phyloP scores from a whole-genome alignment of 345 rosid genomes.

The Hibiscus syriacus region DNA sequence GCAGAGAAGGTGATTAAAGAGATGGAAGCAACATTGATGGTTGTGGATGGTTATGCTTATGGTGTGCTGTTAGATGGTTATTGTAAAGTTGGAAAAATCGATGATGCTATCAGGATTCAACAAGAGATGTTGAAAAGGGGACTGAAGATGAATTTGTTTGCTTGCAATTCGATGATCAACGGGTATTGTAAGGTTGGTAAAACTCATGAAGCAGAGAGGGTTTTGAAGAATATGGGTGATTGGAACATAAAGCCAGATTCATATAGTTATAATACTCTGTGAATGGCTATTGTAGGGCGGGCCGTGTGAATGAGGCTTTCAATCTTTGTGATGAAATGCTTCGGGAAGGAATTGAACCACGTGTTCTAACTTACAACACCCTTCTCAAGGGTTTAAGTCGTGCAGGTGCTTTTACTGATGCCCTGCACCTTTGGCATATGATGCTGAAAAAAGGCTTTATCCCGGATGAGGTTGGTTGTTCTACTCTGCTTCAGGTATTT shows the following conservation, averaged over 20 bases:
- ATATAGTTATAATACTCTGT: slow-evolving; percentile 59
- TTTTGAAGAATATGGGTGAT: slow-evolving; percentile 33
- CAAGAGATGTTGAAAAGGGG: slow-evolving; percentile 56
- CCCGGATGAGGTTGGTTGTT: slow-evolving; percentile 50
- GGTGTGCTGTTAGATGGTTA: slow-evolving; percentile 81
- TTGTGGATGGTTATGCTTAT: slow-evolving; percentile 52
- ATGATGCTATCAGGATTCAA: slow-evolving; percentile 51
- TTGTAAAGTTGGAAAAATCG: slow-evolving; percentile 49
- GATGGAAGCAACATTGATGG: slow-evolving; percentile 27
- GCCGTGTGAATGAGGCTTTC: slow-evolving; percentile 47
- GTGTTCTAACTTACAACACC: slow-evolving; percentile 57
- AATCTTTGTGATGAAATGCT: slow-evolving; percentile 52
- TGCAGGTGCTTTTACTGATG: slow-evolving; percentile 48
- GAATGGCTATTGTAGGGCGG: slow-evolving; percentile 65
- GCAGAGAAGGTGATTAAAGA: slow-evolving; percentile 43
- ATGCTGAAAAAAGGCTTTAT: slow-evolving; percentile 50
- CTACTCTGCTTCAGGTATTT: slow-evolving; percentile 60
- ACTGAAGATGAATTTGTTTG: slow-evolving; percentile 50
- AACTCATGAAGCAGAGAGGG: slow-evolving; percentile 36
- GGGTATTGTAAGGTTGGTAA: slow-evolving; percentile 71
- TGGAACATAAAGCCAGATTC: slow-evolving; percentile 70
- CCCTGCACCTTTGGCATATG: slow-evolving; percentile 51
- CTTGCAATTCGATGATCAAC: slow-evolving; percentile 69
- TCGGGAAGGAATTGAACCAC: slow-evolving; percentile 36
- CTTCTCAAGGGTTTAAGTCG: slow-evolving; percentile 69